Percentiles rank a stretch among this genome's conserved stretches.
Evolutionary conservation across 2,329 filamentous ascomycete species (phyloP).

Genomic region (Geosmithia morbida): DNA sequence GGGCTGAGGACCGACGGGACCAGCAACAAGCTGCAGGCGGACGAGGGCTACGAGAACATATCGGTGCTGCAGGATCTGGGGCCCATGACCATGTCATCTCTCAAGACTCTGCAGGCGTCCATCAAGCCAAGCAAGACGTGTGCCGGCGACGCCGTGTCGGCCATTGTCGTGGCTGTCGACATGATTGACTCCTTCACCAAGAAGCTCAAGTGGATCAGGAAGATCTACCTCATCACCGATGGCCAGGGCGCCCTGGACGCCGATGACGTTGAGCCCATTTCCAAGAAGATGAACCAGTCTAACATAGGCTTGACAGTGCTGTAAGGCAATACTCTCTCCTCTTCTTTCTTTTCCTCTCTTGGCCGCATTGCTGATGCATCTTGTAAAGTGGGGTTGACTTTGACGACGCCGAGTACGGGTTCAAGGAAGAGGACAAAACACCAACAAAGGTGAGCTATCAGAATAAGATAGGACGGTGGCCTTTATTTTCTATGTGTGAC

Average conservation of each 20-base stretch:
- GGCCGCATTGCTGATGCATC: neutral
- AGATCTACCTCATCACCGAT: constrained; percentile 77
- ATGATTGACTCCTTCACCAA: constrained; percentile 74
- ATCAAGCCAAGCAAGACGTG: constrained; percentile 55
- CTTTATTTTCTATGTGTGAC: neutral
- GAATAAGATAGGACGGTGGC: neutral
- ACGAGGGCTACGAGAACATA: constrained; percentile 70
- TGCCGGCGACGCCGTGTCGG: constrained; percentile 73
- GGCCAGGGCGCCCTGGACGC: constrained; percentile 59
- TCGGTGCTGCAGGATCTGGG: constrained; percentile 58
- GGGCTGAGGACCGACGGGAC: constrained; percentile 73
- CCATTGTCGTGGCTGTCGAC: constrained; percentile 70
- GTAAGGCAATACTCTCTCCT: constrained; percentile 29
- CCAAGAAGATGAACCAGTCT: constrained; percentile 57
- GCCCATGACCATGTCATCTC: constrained; percentile 47
- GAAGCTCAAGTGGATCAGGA: constrained; percentile 66
- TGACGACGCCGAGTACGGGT: constrained; percentile 77
- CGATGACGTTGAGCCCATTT: constrained; percentile 56
- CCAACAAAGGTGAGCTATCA: constrained; percentile 41
- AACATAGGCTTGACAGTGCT: constrained; percentile 68
- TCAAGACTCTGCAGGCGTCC: constrained; percentile 47
- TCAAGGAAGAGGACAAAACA: constrained; percentile 82
- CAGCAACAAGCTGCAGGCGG: constrained; percentile 49
- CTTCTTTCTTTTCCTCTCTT: neutral
- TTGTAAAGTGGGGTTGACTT: constrained; percentile 69